phyloP scores from a whole-genome alignment of 2,329 filamentous ascomycete genomes.

The Trichoderma lentiforme region DNA sequence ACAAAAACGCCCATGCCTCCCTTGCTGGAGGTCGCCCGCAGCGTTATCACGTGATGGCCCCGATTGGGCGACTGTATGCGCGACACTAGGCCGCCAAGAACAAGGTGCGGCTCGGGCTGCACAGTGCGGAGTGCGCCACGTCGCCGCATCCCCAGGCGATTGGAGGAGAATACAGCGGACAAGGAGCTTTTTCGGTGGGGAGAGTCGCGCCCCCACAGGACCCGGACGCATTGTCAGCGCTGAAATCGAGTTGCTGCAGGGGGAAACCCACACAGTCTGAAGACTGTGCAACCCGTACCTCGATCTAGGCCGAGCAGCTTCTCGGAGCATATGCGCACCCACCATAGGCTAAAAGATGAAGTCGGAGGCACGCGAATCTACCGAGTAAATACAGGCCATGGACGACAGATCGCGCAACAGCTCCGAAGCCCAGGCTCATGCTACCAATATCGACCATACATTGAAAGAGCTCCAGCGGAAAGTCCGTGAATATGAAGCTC shows the following conservation, averaged over 20 bases:
- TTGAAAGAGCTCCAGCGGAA: slow-evolving; percentile 62
- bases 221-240: background rate
- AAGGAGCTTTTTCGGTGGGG: background rate
- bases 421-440: slow-evolving; percentile 30
- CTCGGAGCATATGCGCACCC: background rate
- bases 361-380: background rate
- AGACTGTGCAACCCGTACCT: background rate
- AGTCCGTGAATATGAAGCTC: slow-evolving; percentile 52
- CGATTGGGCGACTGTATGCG: slow-evolving; percentile 1
- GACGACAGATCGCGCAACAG: slow-evolving; percentile 24
- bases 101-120: background rate
- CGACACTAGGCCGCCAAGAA: slow-evolving; percentile 2
- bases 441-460: slow-evolving; percentile 61
- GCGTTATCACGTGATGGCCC: slow-evolving; percentile 4
- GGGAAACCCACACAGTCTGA: background rate
- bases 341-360: background rate
- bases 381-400: slow-evolving; percentile 22
- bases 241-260: background rate
- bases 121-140: background rate
- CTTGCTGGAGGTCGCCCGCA: background rate
- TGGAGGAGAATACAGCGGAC: background rate
- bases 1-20: slow-evolving; percentile 10
- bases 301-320: background rate
- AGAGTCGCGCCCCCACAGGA: background rate
- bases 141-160: background rate